Percentiles rank a stretch among this genome's conserved stretches.
phyloP scores from a whole-genome alignment of 257 asterid species.

The Nicotiana tabacum region DNA sequence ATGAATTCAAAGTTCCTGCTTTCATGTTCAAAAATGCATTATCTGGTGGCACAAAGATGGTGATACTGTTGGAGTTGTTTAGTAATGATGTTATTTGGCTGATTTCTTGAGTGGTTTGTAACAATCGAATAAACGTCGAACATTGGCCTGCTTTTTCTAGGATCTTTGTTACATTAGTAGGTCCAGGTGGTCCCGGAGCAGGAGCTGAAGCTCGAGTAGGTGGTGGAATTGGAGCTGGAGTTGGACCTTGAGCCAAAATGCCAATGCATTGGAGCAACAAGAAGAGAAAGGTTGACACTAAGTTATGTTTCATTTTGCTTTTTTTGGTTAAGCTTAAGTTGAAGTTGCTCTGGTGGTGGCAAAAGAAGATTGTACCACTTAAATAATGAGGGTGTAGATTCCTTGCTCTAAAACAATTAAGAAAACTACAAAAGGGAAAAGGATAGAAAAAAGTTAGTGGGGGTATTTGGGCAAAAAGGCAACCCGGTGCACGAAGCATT shows the following conservation, averaged over 20 bases:
- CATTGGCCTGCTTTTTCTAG: slow-evolving; percentile 54
- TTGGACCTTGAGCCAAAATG: slow-evolving; percentile 30
- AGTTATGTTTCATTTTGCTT: neutral
- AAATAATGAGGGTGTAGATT: neutral
- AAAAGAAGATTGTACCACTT: slow-evolving; percentile 1
- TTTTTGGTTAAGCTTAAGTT: neutral
- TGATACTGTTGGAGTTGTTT: slow-evolving; percentile 46
- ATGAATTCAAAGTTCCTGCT: slow-evolving; percentile 37
- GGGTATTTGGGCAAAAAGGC: neutral
- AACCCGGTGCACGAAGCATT: too few species aligned
- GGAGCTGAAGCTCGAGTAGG: slow-evolving; percentile 14
- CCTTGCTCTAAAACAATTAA: neutral
- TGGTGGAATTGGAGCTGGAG: neutral
- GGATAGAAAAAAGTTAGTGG: neutral
- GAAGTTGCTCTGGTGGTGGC: neutral
- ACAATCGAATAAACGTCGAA: slow-evolving; percentile 42
- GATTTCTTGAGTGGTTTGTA: slow-evolving; percentile 41
- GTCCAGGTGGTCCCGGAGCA: slow-evolving; percentile 40
- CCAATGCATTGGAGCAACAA: slow-evolving; percentile 12
- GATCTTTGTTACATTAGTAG: slow-evolving; percentile 41
- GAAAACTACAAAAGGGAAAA: neutral
- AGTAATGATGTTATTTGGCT: slow-evolving; percentile 48
- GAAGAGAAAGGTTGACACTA: slow-evolving; percentile 13
- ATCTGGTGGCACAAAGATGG: slow-evolving; percentile 42
- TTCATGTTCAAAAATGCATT: slow-evolving; percentile 39